Evolutionary conservation across 2,329 filamentous ascomycete genomes (phyloP), one percentile per base, ranked within the genome.

Genomic region (Fusarium oxysporum): DNA sequence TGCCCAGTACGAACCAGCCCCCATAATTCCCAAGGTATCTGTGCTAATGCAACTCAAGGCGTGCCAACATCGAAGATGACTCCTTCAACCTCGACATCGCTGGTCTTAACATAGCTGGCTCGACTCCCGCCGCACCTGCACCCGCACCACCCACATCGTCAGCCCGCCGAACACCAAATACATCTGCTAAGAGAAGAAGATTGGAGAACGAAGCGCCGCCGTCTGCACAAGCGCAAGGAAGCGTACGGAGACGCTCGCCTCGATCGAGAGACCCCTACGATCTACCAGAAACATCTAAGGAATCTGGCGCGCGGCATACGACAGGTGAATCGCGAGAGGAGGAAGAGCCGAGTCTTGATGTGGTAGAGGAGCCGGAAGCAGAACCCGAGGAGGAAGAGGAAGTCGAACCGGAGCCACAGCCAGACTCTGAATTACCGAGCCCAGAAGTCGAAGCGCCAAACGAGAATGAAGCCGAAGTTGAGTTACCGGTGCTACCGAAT

Each of bases 61-160:
- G 86, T 73, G 86, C 88, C 64, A 86, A 91, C 77, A 83, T 92
- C 19, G 88, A 85, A 71, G 88, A 91, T 70, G 85, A 90, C 16
- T 89, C 89, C 10, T 92, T 92, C 76, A 85, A 85, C 19, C 85
- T 91, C 73, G 80, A 86, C 53, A 81, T 88, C 53, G 84, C 83
- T 33, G 84, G 83, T 68, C 80, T 87, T 43, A 78, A 81, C 48
- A 75, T 73, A 44, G 71, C 72, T 53, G 66, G 60, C 32, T 77
- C 72, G 35, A 74, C 75, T 16, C 71, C 74, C 30, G 69, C 70
- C 16, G 62, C 79, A 13, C 71, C 76, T 13, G 73, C 76, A 30
- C 75, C 77, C 1, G 68, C 65, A 43, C 71, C 76, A 8, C 62
- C 77, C 8, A 65, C 71, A 38, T 72, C 77, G n/a, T 75, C 77